Base-by-base conservation (phyloP, 2,329 filamentous ascomycete species). In the Tolypocladium tropicale region DNA sequence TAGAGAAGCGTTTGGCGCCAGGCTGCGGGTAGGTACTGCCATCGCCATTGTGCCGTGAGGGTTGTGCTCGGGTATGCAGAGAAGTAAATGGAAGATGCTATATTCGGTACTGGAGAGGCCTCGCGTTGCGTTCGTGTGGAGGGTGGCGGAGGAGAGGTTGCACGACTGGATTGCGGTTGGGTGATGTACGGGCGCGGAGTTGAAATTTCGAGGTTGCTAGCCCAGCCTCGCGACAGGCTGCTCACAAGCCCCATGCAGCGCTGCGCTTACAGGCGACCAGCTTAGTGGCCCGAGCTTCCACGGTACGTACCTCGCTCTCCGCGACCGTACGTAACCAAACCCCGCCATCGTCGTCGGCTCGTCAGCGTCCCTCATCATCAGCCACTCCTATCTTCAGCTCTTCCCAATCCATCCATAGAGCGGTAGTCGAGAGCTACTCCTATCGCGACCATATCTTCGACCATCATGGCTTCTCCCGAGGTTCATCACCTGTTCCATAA, bases 401-500 rank as follows among this genome's bases (percentile, higher is more conserved):
- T 21, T 32, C 18, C 4, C 18, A 33, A 6, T 33, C 46, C 9
- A 33, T 14, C 18, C 4, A n/a, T 21, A 4, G 21, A 32, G 23
- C 83, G 89, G 81, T 94, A 96, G 94, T 97, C 87, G 94, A 97
- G 94, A 95, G 90, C 83, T 89, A 72, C 73, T 75, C 73, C 73
- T 75, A 75, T 74, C 69, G 71, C 64, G 60, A 78, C 52, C 30
- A n/a, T 53, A 12, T 39, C 59, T 57, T 37, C 54, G 54, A 21
- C 60, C 71, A 80, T 54, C 58, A 97, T 97, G 93, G 79, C 89
- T 55, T 72, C 86, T 58, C 90, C 92, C 62, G 90, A 97, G 80
- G 89, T 95, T 57, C 90, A 97, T 76, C 92, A 97, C 69, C 87
- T 99, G 63, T 99, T 99, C 78, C 91, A 97, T 77, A 85, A 88